Percentiles rank a stretch among this genome's conserved stretches.
Conservation (phyloP, 371 early-diverging fungal genomes). For the Circinella umbellata region DNA sequence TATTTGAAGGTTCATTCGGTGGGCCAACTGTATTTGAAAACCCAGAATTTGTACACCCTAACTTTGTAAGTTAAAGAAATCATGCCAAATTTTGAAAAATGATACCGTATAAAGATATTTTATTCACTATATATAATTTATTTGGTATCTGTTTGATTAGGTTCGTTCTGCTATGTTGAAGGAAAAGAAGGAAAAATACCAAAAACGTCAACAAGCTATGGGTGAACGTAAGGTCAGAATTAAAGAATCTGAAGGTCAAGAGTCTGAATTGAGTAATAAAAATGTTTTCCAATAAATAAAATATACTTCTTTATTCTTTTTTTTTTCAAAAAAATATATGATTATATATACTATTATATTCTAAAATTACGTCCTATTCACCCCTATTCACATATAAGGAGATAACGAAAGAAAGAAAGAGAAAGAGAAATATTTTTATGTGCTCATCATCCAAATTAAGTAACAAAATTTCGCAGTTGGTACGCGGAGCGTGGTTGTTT, state of each 20-base stretch:
- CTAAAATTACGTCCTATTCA: too few relatives aligned
- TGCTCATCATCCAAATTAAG: too few relatives aligned
- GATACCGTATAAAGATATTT: not conserved
- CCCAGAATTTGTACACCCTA: slow-evolving; percentile 85
- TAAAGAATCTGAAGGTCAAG: slow-evolving; percentile 54
- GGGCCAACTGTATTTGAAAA: slow-evolving; percentile 93
- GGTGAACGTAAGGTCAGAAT: slow-evolving; percentile 54
- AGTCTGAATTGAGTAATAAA: slow-evolving; percentile 58
- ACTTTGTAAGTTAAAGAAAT: slow-evolving; percentile 47
- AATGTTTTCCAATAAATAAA: slow-evolving; percentile 57
- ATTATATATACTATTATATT: too few relatives aligned
- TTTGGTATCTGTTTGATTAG: slow-evolving; percentile 9
- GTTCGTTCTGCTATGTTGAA: slow-evolving; percentile 49
- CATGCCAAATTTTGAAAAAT: not conserved
- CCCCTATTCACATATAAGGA: too few relatives aligned
- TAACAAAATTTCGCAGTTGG: too few relatives aligned
- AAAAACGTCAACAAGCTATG: slow-evolving; percentile 51
- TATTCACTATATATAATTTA: not conserved
- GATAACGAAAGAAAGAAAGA: too few relatives aligned
- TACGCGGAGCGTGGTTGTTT: not conserved
- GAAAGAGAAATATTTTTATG: too few relatives aligned
- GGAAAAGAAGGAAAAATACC: slow-evolving; percentile 61
- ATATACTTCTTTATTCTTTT: not conserved
- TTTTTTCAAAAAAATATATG: not conserved
- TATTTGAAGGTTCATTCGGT: slow-evolving; percentile 94